A percentile compares a stretch with the other conserved stretches of the same genome.
These are phyloP conservation scores for Candida adriatica DNA, from an alignment of 805 yeast species.

Conservation along the genomic window DNA sequence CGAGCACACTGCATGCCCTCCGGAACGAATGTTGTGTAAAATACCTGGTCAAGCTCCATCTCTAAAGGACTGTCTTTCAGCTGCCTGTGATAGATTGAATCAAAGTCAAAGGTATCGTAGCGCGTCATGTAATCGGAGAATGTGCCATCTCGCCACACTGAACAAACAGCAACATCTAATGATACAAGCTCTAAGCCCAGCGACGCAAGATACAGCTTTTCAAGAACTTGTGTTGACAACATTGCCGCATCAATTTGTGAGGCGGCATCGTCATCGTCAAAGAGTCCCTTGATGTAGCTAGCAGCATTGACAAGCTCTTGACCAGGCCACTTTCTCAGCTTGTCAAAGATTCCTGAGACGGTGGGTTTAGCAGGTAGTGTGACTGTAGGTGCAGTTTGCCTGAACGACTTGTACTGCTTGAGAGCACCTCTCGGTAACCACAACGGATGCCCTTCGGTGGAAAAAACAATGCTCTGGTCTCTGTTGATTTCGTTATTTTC, in stretches of 20 bases:
- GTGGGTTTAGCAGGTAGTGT: neutral
- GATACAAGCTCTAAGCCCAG: slow-evolving; percentile 2
- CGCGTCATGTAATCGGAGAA: slow-evolving; percentile 8
- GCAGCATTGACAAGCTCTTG: slow-evolving; percentile 5
- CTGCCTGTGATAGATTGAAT: slow-evolving; percentile 12
- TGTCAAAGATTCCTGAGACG: slow-evolving; percentile 1
- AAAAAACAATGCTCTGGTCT: slow-evolving; percentile 38
- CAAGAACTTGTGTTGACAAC: neutral
- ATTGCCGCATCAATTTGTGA: neutral
- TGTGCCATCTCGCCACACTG: slow-evolving; percentile 1
- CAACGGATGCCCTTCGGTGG: slow-evolving; percentile 89
- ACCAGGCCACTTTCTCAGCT: slow-evolving; percentile 5
- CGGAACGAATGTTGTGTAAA: slow-evolving; percentile 9
- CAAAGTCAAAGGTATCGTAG: slow-evolving; percentile 9
- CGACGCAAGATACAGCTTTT: slow-evolving; percentile 1
- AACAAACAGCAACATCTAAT: slow-evolving; percentile 1
- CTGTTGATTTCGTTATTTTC: slow-evolving; percentile 49
- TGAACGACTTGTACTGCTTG: slow-evolving; percentile 18
- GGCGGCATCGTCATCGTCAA: slow-evolving; percentile 2
- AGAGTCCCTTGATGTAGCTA: slow-evolving; percentile 4
- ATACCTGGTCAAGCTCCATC: slow-evolving; percentile 10
- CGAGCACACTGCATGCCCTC: slow-evolving; percentile 8
- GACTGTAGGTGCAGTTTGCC: neutral
- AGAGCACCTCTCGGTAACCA: slow-evolving; percentile 48
- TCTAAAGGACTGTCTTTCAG: slow-evolving; percentile 2